Evolutionary conservation across 2,329 filamentous ascomycete genomes (phyloP).

Genomic region (Colletotrichum sp.): DNA sequence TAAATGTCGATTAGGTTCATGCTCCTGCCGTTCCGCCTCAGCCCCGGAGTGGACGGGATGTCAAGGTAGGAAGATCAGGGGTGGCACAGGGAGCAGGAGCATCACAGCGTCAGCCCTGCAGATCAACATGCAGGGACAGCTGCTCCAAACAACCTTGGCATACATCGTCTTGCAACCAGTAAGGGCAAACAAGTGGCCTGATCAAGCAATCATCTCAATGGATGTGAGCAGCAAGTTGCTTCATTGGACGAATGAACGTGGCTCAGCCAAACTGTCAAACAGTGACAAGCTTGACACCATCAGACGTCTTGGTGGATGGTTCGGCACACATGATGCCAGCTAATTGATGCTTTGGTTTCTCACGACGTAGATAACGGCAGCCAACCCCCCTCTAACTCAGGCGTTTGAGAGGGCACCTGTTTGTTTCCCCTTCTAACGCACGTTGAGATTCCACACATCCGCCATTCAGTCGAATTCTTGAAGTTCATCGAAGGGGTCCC

Average conservation of each 20-base stretch:
- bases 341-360: not conserved
- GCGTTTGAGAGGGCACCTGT: not conserved
- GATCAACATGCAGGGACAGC: not conserved
- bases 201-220: not conserved
- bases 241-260: not conserved
- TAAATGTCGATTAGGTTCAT: not conserved
- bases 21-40: not conserved
- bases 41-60: not conserved
- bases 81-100: not conserved
- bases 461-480: not conserved
- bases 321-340: not conserved
- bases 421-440: not conserved
- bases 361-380: not conserved
- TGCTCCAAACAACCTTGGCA: not conserved
- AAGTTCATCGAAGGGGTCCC: not conserved
- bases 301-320: not conserved
- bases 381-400: not conserved
- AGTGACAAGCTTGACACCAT: not conserved
- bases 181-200: not conserved
- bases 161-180: not conserved
- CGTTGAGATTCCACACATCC: not conserved
- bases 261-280: constrained; percentile 2
- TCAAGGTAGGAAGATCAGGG: not conserved
- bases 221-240: not conserved
- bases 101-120: not conserved